Base-by-base conservation (phyloP, 805 yeast species). In the Metschnikowia aberdeeniae region DNA sequence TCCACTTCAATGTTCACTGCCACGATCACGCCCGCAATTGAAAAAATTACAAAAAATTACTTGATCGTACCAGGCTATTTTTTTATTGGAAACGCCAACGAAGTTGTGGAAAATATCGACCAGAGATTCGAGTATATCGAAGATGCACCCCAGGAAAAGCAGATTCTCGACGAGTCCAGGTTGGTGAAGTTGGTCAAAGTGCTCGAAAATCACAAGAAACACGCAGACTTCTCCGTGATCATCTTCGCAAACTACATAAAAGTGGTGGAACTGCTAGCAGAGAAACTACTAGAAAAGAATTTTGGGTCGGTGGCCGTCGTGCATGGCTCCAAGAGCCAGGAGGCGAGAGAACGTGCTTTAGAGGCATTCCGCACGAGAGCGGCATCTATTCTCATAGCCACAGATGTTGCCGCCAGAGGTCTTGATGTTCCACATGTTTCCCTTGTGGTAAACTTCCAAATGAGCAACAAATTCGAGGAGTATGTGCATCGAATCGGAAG, bases 371-470 rank as follows among this genome's bases (percentile, higher is more conserved):
- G 82, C 36, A 52, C 64, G 5, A 82, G 85, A 1, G 64, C 67
- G 20, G 76, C 76, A 0, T 82, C 81, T 42, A 71, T 87, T 6
- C 66, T 92, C 35, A 82, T 92, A 13, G 98, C 97, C 3, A 93
- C 98, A 0, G 97, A 92, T 62, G 89, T 92, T 20, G 97, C 97
- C 0, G 95, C 96, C 3, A 78, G 99, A 68, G 99, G 99, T 61
- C 79, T 92, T 36, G 98, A 93, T 63, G 82, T 92, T n/a, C 84
- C 89, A 1, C 77, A 86, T 54, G 95, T 92, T 6, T 80, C 93
- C 0, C 62, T 90, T 30, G 98, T 92, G 8, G 63, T 93, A 17
- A 93, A 92, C 62, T 90, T 76, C 59, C 96, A 92, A 55, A 84
- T 90, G 90, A 68, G 89, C 8, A 78, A 74, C 50, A 72, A 73